Evolutionary conservation across 176 grass and related monocot species (phyloP).

Genomic region (Canna indica): DNA sequence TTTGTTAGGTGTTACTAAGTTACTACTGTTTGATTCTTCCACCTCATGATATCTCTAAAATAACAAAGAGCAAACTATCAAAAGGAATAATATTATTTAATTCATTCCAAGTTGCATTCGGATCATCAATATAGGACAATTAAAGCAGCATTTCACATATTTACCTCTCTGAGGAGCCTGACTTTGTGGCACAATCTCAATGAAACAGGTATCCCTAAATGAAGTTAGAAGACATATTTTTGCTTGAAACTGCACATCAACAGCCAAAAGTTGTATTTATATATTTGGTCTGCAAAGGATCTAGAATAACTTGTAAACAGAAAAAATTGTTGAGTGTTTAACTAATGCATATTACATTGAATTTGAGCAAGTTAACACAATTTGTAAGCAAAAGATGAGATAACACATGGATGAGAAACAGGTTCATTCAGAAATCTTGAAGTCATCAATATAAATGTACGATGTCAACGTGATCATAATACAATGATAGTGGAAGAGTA

Average conservation of each 20-base stretch:
- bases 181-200: conserved; percentile 83
- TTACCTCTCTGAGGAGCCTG: conserved; percentile 90
- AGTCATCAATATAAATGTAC: too few species aligned
- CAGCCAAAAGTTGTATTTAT: conserved; percentile 17
- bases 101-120: not conserved
- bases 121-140: not conserved
- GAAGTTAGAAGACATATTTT: conserved; percentile 98
- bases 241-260: conserved; percentile 71
- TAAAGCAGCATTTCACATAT: not conserved
- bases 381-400: too few species aligned
- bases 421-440: too few species aligned
- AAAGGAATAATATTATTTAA: not conserved
- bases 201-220: conserved; percentile 95
- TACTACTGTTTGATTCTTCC: not conserved
- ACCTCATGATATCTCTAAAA: not conserved
- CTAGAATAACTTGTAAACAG: not conserved
- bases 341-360: not conserved
- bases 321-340: not conserved
- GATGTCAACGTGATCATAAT: too few species aligned
- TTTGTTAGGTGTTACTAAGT: not conserved
- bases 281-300: conserved; percentile 9
- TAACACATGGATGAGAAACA: too few species aligned
- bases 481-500: too few species aligned
- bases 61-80: not conserved
- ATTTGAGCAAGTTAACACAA: too few species aligned